phyloP scores from a whole-genome alignment of 371 early-diverging fungal species.

The Actinomortierella ambigua region DNA sequence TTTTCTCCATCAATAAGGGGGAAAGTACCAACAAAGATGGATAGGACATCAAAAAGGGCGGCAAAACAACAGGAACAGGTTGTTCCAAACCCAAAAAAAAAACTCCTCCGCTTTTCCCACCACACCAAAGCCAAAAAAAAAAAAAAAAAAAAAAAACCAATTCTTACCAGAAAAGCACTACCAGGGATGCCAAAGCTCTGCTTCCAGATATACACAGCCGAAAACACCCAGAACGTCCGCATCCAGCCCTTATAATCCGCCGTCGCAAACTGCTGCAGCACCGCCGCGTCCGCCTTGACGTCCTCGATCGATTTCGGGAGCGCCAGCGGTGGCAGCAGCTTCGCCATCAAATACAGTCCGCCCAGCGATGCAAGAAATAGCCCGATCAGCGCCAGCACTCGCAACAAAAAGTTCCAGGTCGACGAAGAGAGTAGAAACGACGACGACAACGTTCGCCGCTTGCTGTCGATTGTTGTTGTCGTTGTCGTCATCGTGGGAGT shows the following conservation, averaged over 20 bases:
- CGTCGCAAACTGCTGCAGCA: conserved; percentile 45
- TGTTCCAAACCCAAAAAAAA: no score
- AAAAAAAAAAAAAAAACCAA: no score
- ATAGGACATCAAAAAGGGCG: no score
- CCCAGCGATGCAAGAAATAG: conserved; percentile 35
- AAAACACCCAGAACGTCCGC: conserved; percentile 46
- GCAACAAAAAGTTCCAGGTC: conserved; percentile 13
- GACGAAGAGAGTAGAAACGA: no score
- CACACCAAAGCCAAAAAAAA: no score
- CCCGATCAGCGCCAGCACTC: conserved; percentile 33
- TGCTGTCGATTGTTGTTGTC: no score
- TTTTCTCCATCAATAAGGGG: no score
- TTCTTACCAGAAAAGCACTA: conserved; percentile 47
- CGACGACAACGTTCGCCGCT: no score
- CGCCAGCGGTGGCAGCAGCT: conserved; percentile 42
- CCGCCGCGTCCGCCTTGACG: conserved; percentile 45
- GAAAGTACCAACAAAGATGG: no score
- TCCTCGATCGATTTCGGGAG: conserved; percentile 47
- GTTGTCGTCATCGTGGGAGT: no score
- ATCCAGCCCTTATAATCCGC: conserved; percentile 45
- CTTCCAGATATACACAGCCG: conserved; percentile 48
- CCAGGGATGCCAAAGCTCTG: conserved; percentile 50
- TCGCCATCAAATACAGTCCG: conserved; percentile 30
- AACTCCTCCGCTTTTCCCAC: no score
- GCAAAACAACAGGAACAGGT: no score